Percentiles rank a stretch among this genome's conserved stretches.
phyloP scores from a whole-genome alignment of 116 monocot genomes.

The Zostera marina region DNA sequence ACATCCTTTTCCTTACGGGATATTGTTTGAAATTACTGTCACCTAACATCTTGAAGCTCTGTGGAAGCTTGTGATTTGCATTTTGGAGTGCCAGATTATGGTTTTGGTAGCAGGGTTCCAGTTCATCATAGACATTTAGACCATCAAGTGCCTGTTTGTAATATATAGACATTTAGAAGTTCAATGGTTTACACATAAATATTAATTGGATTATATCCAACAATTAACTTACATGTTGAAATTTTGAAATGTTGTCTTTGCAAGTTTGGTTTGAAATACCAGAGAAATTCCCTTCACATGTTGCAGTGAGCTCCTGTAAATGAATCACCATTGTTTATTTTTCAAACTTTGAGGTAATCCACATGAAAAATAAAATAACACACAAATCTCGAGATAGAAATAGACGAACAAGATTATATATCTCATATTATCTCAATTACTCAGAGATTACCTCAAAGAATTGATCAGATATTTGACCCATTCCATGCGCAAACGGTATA shows the following conservation, averaged over 20 bases:
- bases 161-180: too few species aligned
- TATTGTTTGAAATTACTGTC: slow-evolving; percentile 36
- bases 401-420: too few species aligned
- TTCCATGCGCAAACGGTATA: slow-evolving; percentile 86
- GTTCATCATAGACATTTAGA: slow-evolving; percentile 73
- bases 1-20: slow-evolving; percentile 81
- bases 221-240: too few species aligned
- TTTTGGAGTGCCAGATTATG: slow-evolving; percentile 31
- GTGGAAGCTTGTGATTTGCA: slow-evolving; percentile 26
- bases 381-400: too few species aligned
- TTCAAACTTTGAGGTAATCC: too few species aligned
- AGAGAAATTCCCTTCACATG: slow-evolving; percentile 82
- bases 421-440: background rate
- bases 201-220: slow-evolving; percentile 9
- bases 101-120: slow-evolving; percentile 91
- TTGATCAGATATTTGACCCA: slow-evolving; percentile 72
- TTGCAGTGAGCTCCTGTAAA: too few species aligned
- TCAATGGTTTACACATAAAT: too few species aligned
- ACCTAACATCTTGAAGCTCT: slow-evolving; percentile 64
- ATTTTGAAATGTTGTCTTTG: too few species aligned
- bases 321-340: too few species aligned
- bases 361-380: too few species aligned
- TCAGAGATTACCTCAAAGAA: slow-evolving; percentile 67
- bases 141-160: slow-evolving; percentile 25
- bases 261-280: slow-evolving; percentile 43